phyloP scores from a whole-genome alignment of 371 early-diverging fungal genomes.

The Umbelopsis sp. region DNA sequence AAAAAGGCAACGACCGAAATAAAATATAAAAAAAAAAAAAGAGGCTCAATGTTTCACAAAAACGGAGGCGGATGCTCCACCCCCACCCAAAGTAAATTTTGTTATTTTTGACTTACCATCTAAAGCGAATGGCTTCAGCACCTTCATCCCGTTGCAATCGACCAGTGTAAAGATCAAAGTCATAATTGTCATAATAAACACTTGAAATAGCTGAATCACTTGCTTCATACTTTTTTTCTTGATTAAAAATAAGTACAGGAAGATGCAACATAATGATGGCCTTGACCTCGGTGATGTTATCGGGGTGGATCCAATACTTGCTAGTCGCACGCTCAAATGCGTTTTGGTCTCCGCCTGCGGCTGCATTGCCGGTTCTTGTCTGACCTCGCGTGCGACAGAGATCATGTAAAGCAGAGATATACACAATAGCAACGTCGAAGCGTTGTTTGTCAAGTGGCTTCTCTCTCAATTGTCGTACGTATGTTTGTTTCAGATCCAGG shows the following conservation, averaged over 20 bases:
- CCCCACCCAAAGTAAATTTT: conserved; percentile 17
- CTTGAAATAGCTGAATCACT: conserved; percentile 77
- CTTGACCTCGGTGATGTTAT: conserved; percentile 94
- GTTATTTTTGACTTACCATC: conserved; percentile 76
- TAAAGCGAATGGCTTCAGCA: conserved; percentile 85
- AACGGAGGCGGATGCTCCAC: not conserved
- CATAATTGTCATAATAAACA: conserved; percentile 92
- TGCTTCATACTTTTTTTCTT: conserved; percentile 38
- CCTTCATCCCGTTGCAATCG: conserved; percentile 89
- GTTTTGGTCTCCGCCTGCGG: conserved; percentile 67
- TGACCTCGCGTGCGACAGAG: conserved; percentile 83
- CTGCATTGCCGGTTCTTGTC: conserved; percentile 42
- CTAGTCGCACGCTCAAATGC: conserved; percentile 91
- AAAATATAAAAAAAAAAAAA: not conserved
- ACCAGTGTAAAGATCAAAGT: conserved; percentile 86
- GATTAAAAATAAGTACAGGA: conserved; percentile 81
- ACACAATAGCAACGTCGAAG: conserved; percentile 87
- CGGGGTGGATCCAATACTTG: conserved; percentile 98
- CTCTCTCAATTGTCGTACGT: conserved; percentile 77
- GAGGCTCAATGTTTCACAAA: conserved; percentile 15
- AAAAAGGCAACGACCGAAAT: conserved; percentile 30
- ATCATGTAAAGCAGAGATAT: conserved; percentile 89
- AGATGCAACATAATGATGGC: conserved; percentile 88
- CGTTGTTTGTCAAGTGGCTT: conserved; percentile 88
- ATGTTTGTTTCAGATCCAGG: conserved; percentile 52